Evolutionary conservation across 495 filamentous ascomycete genomes (phyloP).

Genomic region (Haplographium delicatum): DNA sequence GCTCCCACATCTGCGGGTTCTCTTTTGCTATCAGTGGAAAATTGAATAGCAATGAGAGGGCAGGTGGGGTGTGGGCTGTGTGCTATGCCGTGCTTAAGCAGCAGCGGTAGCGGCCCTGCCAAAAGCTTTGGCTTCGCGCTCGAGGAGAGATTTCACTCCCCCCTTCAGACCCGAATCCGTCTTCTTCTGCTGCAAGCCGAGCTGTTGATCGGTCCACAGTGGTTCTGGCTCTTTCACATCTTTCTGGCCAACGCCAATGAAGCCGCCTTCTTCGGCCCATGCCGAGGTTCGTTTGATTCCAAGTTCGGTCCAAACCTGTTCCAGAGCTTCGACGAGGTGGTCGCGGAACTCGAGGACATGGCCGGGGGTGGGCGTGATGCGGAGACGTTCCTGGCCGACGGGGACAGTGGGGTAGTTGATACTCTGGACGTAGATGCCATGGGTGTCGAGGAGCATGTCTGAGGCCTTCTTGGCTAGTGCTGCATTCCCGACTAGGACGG

Average conservation of each 20-base stretch:
- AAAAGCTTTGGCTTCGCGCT: conserved; percentile 36
- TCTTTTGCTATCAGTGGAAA: background rate
- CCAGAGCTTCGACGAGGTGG: conserved; percentile 78
- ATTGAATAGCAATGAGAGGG: background rate
- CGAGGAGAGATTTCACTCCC: conserved; percentile 36
- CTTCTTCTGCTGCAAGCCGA: conserved; percentile 62
- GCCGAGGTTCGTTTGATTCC: conserved; percentile 86
- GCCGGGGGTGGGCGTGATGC: conserved; percentile 92
- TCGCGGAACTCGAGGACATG: conserved; percentile 77
- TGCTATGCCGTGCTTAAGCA: conserved; percentile 28
- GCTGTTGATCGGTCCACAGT: conserved; percentile 85
- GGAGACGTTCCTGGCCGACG: conserved; percentile 88
- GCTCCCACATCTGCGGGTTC: no score
- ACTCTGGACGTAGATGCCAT: conserved; percentile 93
- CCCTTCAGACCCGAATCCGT: conserved; percentile 33
- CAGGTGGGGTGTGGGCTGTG: background rate
- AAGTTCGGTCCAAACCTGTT: conserved; percentile 80
- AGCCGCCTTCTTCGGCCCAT: conserved; percentile 87
- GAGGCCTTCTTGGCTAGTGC: conserved; percentile 88
- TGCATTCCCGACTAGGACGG: conserved; percentile 88
- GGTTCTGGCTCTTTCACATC: conserved; percentile 52
- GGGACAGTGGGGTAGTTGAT: conserved; percentile 99
- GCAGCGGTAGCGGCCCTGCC: conserved; percentile 34
- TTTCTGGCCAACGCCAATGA: conserved; percentile 82
- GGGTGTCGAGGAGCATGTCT: conserved; percentile 79